Conservation (phyloP, 306 rosid genomes). For the Lathyrus sativus region DNA sequence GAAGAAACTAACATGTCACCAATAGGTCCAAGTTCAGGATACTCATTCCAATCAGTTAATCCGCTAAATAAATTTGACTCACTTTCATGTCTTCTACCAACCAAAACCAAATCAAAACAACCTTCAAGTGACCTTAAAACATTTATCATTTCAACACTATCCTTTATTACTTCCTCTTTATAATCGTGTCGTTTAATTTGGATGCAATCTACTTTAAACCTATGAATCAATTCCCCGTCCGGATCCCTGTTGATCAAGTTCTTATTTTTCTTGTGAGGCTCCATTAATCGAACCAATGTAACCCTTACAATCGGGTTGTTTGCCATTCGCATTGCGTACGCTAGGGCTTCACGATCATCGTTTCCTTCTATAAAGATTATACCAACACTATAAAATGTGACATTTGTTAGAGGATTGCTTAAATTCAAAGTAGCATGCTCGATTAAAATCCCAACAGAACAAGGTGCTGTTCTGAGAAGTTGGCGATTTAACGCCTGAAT, state of each 20-base stretch:
- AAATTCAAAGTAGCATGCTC: constrained; percentile 40
- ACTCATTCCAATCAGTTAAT: constrained; percentile 58
- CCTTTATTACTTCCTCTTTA: constrained; percentile 43
- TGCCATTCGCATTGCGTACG: constrained; percentile 52
- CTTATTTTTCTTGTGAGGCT: neutral
- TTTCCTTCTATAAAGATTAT: constrained; percentile 55
- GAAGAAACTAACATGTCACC: constrained; percentile 60
- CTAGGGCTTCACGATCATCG: constrained; percentile 69
- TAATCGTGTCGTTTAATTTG: constrained; percentile 39
- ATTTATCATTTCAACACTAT: constrained; percentile 49
- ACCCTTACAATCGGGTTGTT: constrained; percentile 40
- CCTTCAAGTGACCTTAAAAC: constrained; percentile 44
- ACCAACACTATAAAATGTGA: constrained; percentile 39
- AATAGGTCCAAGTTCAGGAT: constrained; percentile 60
- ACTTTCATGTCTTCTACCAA: constrained; percentile 55
- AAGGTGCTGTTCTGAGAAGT: constrained; percentile 53
- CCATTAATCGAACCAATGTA: constrained; percentile 38
- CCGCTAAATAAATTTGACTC: constrained; percentile 48
- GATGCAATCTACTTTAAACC: constrained; percentile 24
- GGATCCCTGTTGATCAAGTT: neutral
- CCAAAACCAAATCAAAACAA: constrained; percentile 50
- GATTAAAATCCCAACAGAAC: constrained; percentile 58
- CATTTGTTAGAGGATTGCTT: neutral
- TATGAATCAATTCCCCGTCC: constrained; percentile 42
- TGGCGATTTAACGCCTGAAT: constrained; percentile 55